A percentile compares a stretch with the other conserved stretches of the same genome.
Conservation (phyloP, 371 early-diverging fungal species). For the Mycotypha africana region DNA sequence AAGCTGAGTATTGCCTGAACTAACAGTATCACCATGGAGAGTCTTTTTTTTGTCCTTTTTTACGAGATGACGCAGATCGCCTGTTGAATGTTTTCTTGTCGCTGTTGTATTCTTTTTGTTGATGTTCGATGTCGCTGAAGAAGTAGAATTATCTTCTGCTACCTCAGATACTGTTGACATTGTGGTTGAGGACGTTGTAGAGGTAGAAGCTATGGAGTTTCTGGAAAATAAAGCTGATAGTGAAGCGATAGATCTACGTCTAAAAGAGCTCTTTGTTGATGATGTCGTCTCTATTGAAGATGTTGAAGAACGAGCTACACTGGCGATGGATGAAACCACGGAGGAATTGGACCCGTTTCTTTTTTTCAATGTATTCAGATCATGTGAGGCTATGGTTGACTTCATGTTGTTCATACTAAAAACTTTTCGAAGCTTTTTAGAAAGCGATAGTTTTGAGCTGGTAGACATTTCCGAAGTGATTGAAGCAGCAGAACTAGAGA, state of each 20-base stretch:
- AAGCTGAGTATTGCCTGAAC: too few relatives aligned
- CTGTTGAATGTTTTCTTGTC: constrained; percentile 15
- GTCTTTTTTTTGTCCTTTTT: constrained; percentile 10
- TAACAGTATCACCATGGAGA: too few relatives aligned
- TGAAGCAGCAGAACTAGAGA: constrained; percentile 21
- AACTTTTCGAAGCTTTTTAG: constrained; percentile 43
- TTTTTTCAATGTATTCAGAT: constrained; percentile 2
- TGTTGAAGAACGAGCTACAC: too few relatives aligned
- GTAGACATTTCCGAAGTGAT: constrained; percentile 25
- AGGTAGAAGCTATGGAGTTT: neutral
- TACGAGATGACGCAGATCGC: constrained; percentile 21
- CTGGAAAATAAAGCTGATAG: constrained; percentile 30
- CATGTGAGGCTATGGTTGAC: constrained; percentile 2
- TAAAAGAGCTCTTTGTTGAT: too few relatives aligned
- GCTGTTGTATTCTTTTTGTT: constrained; percentile 2
- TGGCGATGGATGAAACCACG: constrained; percentile 3
- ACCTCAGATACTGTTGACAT: neutral
- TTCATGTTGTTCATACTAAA: constrained; percentile 42
- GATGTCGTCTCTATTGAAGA: too few relatives aligned
- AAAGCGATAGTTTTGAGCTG: constrained; percentile 34
- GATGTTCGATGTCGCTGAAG: neutral
- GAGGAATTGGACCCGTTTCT: constrained; percentile 11
- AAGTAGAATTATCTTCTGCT: neutral
- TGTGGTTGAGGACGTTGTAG: too few relatives aligned
- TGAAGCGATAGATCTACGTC: constrained; percentile 40